Base-by-base conservation (phyloP, 345 rosid genomes). In the Aegle marmelos region DNA sequence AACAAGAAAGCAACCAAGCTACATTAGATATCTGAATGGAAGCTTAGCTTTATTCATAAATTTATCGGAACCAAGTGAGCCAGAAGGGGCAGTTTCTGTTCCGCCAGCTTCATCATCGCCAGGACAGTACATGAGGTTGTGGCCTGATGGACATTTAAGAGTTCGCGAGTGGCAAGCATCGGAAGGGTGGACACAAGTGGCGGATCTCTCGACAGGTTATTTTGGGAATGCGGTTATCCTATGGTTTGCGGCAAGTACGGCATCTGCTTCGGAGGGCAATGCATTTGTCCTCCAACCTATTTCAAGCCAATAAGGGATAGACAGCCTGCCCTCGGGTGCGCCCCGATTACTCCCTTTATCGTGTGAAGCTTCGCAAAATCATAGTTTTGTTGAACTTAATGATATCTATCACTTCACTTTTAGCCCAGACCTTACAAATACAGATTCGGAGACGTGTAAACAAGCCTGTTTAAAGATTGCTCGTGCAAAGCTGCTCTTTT, bases 161-260 rank as follows among this genome's bases (percentile, higher is more conserved):
- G 79, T 78, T 41, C 74, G 82, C 9, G 76, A 69, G 39, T 70
- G 78, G 87, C 31, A 25, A 10, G 14, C 1, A 14, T 21, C 1
- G 21, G 22, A 24, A 30, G 57, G 37, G 16, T 76, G 80, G 82
- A 63, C 37, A 56, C 78, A n/a, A 53, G 57, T 45, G 25, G 80
- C 74, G 4, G 89, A 87, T 68, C 28, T 84, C 14, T 66, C 82
- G 59, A 66, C 53, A 3, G 8, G 28, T 2, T 41, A 1, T 7
- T 28, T 61, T 6, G 77, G 54, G 76, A 69, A 10, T 87, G 87
- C 72, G 74, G 2, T 36, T 86, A 70, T 34, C 86, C 89, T 10
- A 21, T 39, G 57, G 86, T 9, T 19, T 84, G 89, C 5, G 86
- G 87, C 10, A 76, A 45, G 10, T 84, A 82, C 67, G 85, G 89